A percentile compares a stretch with the other conserved stretches of the same genome.
These are phyloP conservation scores for Dimocarpus longan DNA, from an alignment of 345 rosid genomes.

Conservation along the genomic window DNA sequence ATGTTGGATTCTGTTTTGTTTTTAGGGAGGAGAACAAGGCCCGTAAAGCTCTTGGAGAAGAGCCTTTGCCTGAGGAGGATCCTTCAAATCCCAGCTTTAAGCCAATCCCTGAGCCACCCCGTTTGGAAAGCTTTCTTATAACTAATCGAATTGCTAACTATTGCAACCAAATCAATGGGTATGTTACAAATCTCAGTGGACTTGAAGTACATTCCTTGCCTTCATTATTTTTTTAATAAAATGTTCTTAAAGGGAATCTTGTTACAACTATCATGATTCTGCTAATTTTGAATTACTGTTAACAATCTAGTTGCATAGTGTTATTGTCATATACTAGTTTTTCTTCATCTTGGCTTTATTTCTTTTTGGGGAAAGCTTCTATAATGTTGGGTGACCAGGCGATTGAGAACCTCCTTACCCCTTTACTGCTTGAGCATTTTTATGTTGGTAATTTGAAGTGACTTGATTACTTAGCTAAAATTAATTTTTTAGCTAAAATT, in stretches of 20 bases:
- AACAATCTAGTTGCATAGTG: no score
- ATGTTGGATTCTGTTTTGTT: conserved; percentile 16
- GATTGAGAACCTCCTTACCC: not conserved
- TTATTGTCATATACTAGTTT: no score
- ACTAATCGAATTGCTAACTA: conserved; percentile 90
- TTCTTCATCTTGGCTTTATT: no score
- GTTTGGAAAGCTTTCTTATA: conserved; percentile 92
- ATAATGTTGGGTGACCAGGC: no score
- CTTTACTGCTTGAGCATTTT: not conserved
- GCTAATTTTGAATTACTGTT: no score
- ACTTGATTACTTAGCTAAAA: no score
- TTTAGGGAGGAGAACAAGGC: conserved; percentile 85
- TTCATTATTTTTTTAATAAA: not conserved
- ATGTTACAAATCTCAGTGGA: conserved; percentile 27
- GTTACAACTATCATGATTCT: not conserved
- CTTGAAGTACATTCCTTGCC: not conserved
- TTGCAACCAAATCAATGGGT: conserved; percentile 99
- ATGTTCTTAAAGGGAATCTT: not conserved
- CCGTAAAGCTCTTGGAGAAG: conserved; percentile 90
- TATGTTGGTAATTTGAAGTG: not conserved
- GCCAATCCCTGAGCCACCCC: conserved; percentile 90
- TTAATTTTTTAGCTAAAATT: no score
- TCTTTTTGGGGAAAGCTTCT: no score
- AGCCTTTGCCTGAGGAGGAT: conserved; percentile 96
- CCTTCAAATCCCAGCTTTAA: conserved; percentile 90